phyloP scores from a whole-genome alignment of 371 early-diverging fungal species.

The Mucor racemosus region DNA sequence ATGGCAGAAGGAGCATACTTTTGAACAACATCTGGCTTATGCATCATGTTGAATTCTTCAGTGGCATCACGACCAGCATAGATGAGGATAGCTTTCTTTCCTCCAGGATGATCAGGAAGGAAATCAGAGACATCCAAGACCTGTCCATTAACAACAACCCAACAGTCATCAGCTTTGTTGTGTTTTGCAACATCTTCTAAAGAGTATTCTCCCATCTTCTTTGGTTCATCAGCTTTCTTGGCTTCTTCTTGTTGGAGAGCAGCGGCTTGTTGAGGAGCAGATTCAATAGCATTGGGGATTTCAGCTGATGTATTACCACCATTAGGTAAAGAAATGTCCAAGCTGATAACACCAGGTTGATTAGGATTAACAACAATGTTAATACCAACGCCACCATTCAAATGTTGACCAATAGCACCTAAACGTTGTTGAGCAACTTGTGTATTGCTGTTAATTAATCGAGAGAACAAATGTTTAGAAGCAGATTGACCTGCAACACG shows the following conservation, averaged over 20 bases:
- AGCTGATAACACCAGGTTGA: slow-evolving; percentile 61
- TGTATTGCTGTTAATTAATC: slow-evolving; percentile 49
- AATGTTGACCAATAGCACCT: slow-evolving; percentile 72
- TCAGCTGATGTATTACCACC: slow-evolving; percentile 12
- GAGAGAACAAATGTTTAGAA: slow-evolving; percentile 65
- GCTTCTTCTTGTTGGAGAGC: slow-evolving; percentile 32
- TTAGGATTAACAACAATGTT: slow-evolving; percentile 58
- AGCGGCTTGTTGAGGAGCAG: slow-evolving; percentile 21
- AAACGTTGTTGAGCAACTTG: slow-evolving; percentile 71
- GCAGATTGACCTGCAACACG: slow-evolving; percentile 89
- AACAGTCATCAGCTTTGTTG: slow-evolving; percentile 88
- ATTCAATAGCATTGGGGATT: slow-evolving; percentile 7
- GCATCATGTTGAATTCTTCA: slow-evolving; percentile 93
- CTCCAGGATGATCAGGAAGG: slow-evolving; percentile 74
- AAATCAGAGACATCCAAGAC: slow-evolving; percentile 88
- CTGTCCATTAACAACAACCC: slow-evolving; percentile 87
- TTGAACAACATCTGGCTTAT: slow-evolving; percentile 84
- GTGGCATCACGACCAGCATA: slow-evolving; percentile 88
- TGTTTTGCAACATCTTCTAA: slow-evolving; percentile 86
- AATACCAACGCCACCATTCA: slow-evolving; percentile 65
- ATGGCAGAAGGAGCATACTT: slow-evolving; percentile 86
- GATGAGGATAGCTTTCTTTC: slow-evolving; percentile 84
- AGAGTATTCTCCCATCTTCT: slow-evolving; percentile 55
- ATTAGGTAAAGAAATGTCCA: slow-evolving; percentile 66
- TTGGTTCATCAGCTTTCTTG: slow-evolving; percentile 39